A percentile compares a stretch with the other conserved stretches of the same genome.
Evolutionary conservation across 2,329 filamentous ascomycete species (phyloP).

Genomic region (Fusarium mangiferae): DNA sequence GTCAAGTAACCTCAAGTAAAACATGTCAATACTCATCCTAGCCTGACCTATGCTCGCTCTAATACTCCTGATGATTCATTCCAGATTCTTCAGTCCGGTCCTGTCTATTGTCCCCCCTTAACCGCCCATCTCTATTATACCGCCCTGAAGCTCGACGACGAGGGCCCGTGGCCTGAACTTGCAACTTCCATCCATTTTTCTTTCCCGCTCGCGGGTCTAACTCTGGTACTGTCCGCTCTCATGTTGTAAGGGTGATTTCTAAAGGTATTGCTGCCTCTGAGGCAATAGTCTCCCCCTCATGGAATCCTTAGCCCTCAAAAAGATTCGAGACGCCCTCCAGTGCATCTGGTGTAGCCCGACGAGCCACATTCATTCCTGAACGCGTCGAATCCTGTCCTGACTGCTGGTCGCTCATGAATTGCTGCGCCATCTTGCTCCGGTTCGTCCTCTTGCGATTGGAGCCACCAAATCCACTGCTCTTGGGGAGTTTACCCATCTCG

Average conservation of each 20-base stretch:
- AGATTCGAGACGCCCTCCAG: conserved; percentile 66
- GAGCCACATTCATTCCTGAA: conserved; percentile 43
- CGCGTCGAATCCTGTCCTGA: conserved; percentile 44
- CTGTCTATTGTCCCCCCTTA: conserved; percentile 24
- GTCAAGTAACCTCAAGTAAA: background rate
- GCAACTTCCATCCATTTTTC: conserved; percentile 11
- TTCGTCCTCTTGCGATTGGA: conserved; percentile 43
- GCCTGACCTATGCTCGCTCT: conserved; percentile 38
- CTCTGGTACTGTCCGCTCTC: conserved; percentile 5
- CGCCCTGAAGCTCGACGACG: background rate
- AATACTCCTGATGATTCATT: conserved; percentile 31
- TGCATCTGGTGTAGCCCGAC: conserved; percentile 59
- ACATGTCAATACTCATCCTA: conserved; percentile 8
- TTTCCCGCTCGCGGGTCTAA: conserved; percentile 16
- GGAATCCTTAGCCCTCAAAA: conserved; percentile 52
- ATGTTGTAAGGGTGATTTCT: background rate
- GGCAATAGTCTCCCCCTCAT: background rate
- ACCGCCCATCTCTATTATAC: conserved; percentile 7
- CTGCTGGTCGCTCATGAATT: conserved; percentile 69
- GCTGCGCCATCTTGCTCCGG: conserved; percentile 67
- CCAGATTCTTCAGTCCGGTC: conserved; percentile 18
- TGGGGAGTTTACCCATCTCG: conserved; percentile 86
- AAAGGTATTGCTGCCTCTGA: background rate
- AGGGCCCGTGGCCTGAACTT: conserved; percentile 2
- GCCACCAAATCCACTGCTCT: conserved; percentile 55